Conservation (phyloP, 139 green algal genomes). For the Picochlorum costavermella region DNA sequence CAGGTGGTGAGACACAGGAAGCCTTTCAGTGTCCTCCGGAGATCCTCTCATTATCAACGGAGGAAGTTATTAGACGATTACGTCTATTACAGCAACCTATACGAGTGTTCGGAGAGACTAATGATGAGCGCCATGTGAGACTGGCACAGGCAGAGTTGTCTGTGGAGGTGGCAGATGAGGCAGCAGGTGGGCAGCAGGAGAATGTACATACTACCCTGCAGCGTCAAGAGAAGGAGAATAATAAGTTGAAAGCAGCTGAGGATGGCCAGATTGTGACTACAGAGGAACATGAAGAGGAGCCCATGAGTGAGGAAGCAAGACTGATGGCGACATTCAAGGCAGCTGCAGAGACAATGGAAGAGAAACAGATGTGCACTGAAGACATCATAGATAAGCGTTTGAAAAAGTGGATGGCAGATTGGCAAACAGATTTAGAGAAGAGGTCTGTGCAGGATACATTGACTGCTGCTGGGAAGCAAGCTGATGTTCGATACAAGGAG, state of each 20-base stretch:
- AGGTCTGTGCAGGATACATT: constrained; percentile 36
- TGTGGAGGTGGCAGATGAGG: constrained; percentile 51
- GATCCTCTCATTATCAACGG: not conserved
- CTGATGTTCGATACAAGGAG: constrained; percentile 63
- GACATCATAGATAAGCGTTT: constrained; percentile 54
- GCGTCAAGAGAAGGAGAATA: constrained; percentile 31
- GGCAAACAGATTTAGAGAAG: constrained; percentile 81
- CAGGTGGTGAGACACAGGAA: no score
- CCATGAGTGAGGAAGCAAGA: not conserved
- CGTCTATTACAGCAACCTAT: constrained; percentile 72
- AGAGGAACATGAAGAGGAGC: not conserved
- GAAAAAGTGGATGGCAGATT: constrained; percentile 51
- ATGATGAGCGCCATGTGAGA: constrained; percentile 42
- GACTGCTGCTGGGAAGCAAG: constrained; percentile 41
- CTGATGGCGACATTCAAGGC: constrained; percentile 38
- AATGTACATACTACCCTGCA: constrained; percentile 64
- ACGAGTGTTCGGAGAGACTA: constrained; percentile 88
- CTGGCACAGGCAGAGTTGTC: constrained; percentile 52
- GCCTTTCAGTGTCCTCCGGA: not conserved
- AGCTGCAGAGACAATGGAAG: constrained; percentile 48
- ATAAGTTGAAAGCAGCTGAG: not conserved
- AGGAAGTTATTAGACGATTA: constrained; percentile 78
- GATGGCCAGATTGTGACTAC: constrained; percentile 1
- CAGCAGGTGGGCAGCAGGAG: constrained; percentile 46
- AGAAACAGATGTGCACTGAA: constrained; percentile 60